phyloP scores from a whole-genome alignment of 2,329 filamentous ascomycete genomes.

The Xylaria sp. region DNA sequence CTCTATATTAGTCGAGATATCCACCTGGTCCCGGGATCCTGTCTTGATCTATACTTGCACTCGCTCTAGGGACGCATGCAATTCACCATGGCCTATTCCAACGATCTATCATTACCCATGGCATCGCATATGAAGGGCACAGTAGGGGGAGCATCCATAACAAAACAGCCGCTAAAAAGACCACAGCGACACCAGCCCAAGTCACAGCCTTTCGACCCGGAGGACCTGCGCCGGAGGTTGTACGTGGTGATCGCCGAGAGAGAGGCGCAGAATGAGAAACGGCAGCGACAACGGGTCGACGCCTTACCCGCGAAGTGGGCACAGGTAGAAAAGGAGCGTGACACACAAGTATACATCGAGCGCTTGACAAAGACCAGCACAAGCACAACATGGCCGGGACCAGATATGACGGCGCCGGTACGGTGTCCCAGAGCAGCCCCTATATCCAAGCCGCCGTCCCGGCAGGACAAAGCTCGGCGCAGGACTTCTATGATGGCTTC shows the following conservation, averaged over 20 bases:
- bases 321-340: slow-evolving; percentile 32
- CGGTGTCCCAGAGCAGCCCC: slow-evolving; percentile 15
- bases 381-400: slow-evolving; percentile 13
- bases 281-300: slow-evolving; percentile 47
- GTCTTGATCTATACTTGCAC: slow-evolving; percentile 10
- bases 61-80: slow-evolving; percentile 18
- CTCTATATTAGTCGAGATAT: slow-evolving; percentile 28
- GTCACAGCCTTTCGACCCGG: slow-evolving; percentile 61
- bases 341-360: slow-evolving; percentile 31
- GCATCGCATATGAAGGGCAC: slow-evolving; percentile 22
- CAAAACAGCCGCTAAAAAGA: slow-evolving; percentile 24
- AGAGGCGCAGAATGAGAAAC: slow-evolving; percentile 55
- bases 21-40: slow-evolving; percentile 8
- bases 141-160: slow-evolving; percentile 22
- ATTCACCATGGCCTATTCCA: slow-evolving; percentile 35
- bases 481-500: slow-evolving; percentile 28
- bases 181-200: slow-evolving; percentile 37
- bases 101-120: slow-evolving; percentile 24
- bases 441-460: slow-evolving; percentile 33
- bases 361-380: slow-evolving; percentile 4
- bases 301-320: slow-evolving; percentile 36
- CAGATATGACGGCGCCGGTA: slow-evolving; percentile 19
- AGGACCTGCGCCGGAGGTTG: slow-evolving; percentile 66
- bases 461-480: slow-evolving; percentile 42
- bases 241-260: slow-evolving; percentile 63